These are phyloP conservation scores for Suhomyces yuchorum DNA, from an alignment of 1,139 yeast genomes.

Conservation along the genomic window DNA sequence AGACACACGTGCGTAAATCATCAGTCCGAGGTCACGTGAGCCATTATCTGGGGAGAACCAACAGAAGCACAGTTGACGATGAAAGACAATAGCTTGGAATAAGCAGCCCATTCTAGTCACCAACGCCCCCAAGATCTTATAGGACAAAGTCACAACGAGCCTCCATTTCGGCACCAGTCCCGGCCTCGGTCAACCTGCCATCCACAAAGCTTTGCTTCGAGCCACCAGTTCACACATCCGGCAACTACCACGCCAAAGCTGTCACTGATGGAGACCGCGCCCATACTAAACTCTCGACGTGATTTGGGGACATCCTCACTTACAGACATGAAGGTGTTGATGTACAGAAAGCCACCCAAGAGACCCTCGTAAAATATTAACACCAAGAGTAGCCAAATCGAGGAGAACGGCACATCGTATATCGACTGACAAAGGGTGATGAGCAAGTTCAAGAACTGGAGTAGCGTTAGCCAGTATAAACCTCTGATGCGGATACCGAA, in stretches of 20 bases:
- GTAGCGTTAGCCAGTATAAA: slow-evolving; percentile 60
- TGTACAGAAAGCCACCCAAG: slow-evolving; percentile 87
- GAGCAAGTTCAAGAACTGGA: slow-evolving; percentile 69
- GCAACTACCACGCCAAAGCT: slow-evolving; percentile 85
- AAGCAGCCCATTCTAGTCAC: no score
- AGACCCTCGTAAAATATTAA: slow-evolving; percentile 84
- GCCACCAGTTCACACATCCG: slow-evolving; percentile 70
- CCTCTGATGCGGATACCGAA: slow-evolving; percentile 58
- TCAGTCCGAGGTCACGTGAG: neutral
- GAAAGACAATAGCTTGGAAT: no score
- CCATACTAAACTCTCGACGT: slow-evolving; percentile 84
- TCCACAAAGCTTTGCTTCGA: slow-evolving; percentile 67
- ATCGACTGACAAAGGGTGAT: slow-evolving; percentile 67
- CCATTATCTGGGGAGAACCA: neutral
- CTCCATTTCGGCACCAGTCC: slow-evolving; percentile 53
- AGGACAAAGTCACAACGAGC: neutral
- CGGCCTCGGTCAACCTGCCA: slow-evolving; percentile 66
- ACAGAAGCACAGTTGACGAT: neutral
- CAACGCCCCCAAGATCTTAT: no score
- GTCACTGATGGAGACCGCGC: slow-evolving; percentile 92
- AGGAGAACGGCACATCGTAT: slow-evolving; percentile 54
- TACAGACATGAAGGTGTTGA: slow-evolving; percentile 80
- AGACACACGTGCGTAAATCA: slow-evolving; percentile 3
- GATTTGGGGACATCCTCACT: slow-evolving; percentile 58
- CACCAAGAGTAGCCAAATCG: slow-evolving; percentile 60